Evolutionary conservation across 352 stramenopile genomes (phyloP).

Genomic region (Phytophthora tentaculata): DNA sequence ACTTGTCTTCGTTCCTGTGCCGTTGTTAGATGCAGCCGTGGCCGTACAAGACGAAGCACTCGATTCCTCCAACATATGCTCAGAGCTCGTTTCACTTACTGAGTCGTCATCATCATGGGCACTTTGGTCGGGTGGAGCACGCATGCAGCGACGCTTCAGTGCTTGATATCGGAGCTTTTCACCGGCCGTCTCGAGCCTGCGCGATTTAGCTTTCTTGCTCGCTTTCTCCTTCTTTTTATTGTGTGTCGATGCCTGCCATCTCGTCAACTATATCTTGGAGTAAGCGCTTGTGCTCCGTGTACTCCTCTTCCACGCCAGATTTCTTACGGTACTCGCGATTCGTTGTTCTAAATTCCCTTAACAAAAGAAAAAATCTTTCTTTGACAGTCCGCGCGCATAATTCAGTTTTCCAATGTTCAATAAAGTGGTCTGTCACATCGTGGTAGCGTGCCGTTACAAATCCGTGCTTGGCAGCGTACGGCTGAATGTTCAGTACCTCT

Average conservation of each 20-base stretch:
- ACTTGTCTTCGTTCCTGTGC: background rate
- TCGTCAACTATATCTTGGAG: slow-evolving; percentile 9
- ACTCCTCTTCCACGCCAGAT: slow-evolving; percentile 10
- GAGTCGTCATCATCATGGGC: background rate
- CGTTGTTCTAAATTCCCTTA: too few species aligned
- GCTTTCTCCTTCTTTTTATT: slow-evolving; percentile 1
- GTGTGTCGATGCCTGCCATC: background rate
- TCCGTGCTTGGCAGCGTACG: too few species aligned
- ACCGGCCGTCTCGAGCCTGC: background rate
- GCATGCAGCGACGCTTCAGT: slow-evolving; percentile 1
- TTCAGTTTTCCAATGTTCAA: too few species aligned
- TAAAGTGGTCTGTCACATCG: too few species aligned
- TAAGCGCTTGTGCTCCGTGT: slow-evolving; percentile 11
- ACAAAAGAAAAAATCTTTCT: too few species aligned
- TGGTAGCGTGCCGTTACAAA: too few species aligned
- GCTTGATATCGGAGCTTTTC: slow-evolving; percentile 5
- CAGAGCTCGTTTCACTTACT: background rate
- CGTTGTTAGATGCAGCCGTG: background rate
- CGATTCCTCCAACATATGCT: background rate
- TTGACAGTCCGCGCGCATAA: too few species aligned
- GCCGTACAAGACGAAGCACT: background rate
- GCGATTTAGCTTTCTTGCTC: background rate
- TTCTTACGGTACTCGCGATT: background rate
- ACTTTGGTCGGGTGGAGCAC: background rate
- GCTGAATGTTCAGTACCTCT: too few species aligned